Evolutionary conservation across 805 yeast species (phyloP), one percentile per base, ranked within the genome.

Genomic region (Danielia oregonensis): DNA sequence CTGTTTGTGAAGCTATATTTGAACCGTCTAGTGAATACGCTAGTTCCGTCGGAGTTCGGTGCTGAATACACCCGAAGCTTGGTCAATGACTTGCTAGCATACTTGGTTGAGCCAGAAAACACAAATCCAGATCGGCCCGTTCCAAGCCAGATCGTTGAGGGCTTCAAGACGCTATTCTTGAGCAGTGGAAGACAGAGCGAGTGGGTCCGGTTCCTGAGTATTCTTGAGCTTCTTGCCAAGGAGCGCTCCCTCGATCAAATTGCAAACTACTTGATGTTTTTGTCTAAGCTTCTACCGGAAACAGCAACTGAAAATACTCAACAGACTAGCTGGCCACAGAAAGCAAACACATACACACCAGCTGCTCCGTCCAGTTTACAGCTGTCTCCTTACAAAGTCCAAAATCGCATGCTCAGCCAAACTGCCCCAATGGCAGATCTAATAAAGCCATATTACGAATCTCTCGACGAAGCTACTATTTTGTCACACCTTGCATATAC

Each of bases 401-500:
- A 24, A 7, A 24, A 11, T 24, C 26, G 26, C 26, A 11, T 11
- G n/a, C n/a, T 24, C 6, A 6, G 13, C 6, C 26, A 12, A 6
- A 16, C 19, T 16, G 9, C 13, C 10, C 27, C 37, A 3, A 28
- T 35, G 40, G 13, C 40, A 12, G 36, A 35, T 11, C 26, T 30
- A 9, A 21, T 33, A 6, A 26, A 17, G 18, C 37, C 37, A 5
- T 25, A 32, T 27, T 33, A 30, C 18, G n/a, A 26, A 9, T 26
- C 42, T 6, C 22, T 29, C n/a, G 36, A 29, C 8, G 48, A 43
- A 15, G 31, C 18, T 16, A 71, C 65, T 2, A 66, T 80, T 3
- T 34, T 78, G 29, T 58, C 63, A 26, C 67, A 64, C 43, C 58
- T 80, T 3, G 65, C 75, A 5, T 82, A 71, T 43, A 68, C 82